Conservation (phyloP, 345 rosid species). For the Excoecaria agallocha region DNA sequence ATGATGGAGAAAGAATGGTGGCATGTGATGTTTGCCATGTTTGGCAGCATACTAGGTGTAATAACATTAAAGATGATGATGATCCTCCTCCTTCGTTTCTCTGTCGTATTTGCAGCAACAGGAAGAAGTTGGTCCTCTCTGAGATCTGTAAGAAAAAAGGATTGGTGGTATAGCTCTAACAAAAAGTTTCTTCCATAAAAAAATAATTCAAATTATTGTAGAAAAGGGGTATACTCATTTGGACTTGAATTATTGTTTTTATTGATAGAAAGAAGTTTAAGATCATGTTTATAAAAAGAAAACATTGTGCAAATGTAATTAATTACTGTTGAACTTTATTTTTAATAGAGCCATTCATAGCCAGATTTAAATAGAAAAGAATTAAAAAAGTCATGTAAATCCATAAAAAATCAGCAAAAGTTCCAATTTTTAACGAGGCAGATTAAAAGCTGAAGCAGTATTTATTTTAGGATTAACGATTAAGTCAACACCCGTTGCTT, state of each 20-base stretch:
- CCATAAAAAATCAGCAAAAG: too few relatives aligned
- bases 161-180: neutral
- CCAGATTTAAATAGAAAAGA: too few relatives aligned
- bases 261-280: neutral
- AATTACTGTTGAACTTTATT: neutral
- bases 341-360: neutral
- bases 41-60: constrained; percentile 61
- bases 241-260: neutral
- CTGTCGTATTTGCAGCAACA: constrained; percentile 32
- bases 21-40: constrained; percentile 57
- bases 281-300: neutral
- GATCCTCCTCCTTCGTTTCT: constrained; percentile 37
- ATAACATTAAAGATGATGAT: constrained; percentile 39
- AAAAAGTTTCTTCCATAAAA: neutral
- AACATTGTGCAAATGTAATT: neutral
- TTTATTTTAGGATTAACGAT: neutral
- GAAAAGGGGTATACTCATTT: neutral
- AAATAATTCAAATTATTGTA: constrained; percentile 1
- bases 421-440: too few relatives aligned
- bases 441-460: neutral
- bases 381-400: too few relatives aligned
- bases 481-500: neutral
- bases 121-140: neutral
- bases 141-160: neutral
- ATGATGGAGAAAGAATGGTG: constrained; percentile 70